phyloP scores from a whole-genome alignment of 2,329 filamentous ascomycete genomes.

The Sporothrix schenckii region DNA sequence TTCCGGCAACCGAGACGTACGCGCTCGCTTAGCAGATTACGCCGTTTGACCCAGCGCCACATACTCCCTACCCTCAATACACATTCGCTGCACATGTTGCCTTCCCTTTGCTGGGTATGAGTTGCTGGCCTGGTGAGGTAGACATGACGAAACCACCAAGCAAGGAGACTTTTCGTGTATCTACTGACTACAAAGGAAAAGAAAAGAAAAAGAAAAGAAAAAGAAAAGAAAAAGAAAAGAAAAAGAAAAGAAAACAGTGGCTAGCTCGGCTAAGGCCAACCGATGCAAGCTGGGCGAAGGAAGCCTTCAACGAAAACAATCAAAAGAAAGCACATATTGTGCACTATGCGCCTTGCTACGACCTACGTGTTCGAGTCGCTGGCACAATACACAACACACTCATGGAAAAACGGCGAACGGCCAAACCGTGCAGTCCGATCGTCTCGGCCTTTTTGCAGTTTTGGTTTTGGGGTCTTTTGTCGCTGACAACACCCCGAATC shows the following conservation, averaged over 20 bases:
- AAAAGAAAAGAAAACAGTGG: not conserved
- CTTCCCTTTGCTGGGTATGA: not conserved
- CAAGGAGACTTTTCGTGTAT: too few species aligned
- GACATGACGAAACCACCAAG: not conserved
- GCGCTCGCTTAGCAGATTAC: slow-evolving; percentile 2
- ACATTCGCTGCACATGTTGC: not conserved
- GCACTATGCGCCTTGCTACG: not conserved
- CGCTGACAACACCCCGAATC: too few species aligned
- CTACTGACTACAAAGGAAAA: not conserved
- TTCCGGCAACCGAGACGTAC: not conserved
- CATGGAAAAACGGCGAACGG: slow-evolving; percentile 16
- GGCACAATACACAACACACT: slow-evolving; percentile 11
- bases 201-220: too few species aligned
- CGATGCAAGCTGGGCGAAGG: not conserved
- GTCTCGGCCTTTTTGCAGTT: slow-evolving; percentile 17
- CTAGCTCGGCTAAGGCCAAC: not conserved
- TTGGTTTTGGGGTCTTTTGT: not conserved
- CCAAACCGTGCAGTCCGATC: slow-evolving; percentile 14
- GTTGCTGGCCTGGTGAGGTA: not conserved
- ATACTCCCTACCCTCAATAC: not conserved
- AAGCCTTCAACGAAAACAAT: not conserved
- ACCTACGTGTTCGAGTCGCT: not conserved
- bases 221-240: not conserved
- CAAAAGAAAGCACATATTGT: slow-evolving; percentile 16
- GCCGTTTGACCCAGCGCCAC: not conserved